Percentiles rank a stretch among this genome's conserved stretches.
These are phyloP conservation scores for Cyberlindnera americana DNA, from an alignment of 805 yeast species.

Conservation along the genomic window DNA sequence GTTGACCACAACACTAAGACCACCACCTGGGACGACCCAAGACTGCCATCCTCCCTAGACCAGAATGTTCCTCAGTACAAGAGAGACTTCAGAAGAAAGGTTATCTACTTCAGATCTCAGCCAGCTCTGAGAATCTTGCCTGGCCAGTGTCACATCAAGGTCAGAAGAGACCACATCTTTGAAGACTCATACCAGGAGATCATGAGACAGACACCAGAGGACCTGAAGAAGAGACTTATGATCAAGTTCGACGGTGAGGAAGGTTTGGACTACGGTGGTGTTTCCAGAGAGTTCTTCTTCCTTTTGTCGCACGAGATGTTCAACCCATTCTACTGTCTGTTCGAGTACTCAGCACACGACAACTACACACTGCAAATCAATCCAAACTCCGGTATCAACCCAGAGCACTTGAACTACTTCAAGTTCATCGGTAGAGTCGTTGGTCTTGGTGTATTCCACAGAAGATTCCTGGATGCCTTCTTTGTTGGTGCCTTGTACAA, in stretches of 20 bases:
- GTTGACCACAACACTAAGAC: slow-evolving; percentile 99
- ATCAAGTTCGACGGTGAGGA: slow-evolving; percentile 99
- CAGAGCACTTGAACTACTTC: slow-evolving; percentile 97
- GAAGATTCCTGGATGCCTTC: slow-evolving; percentile 96
- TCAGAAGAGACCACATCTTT: slow-evolving; percentile 91
- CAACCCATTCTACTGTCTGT: slow-evolving; percentile 95
- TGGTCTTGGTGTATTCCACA: slow-evolving; percentile 96
- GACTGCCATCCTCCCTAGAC: slow-evolving; percentile 94
- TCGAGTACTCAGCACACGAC: slow-evolving; percentile 97
- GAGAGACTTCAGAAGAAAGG: slow-evolving; percentile 97
- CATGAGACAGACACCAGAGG: slow-evolving; percentile 99
- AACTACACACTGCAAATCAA: slow-evolving; percentile 96
- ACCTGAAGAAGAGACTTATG: slow-evolving; percentile 95
- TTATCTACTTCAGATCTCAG: slow-evolving; percentile 95
- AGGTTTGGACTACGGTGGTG: slow-evolving; percentile 99
- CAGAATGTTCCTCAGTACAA: slow-evolving; percentile 99
- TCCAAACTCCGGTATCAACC: slow-evolving; percentile 95
- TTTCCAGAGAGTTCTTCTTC: slow-evolving; percentile 96
- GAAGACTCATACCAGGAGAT: slow-evolving; percentile 98
- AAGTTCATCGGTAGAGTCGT: slow-evolving; percentile 98
- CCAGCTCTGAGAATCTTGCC: slow-evolving; percentile 96
- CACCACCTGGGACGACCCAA: slow-evolving; percentile 99
- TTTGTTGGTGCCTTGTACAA: slow-evolving; percentile 97
- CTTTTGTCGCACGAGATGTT: slow-evolving; percentile 97
- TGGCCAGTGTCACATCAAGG: slow-evolving; percentile 98